These are phyloP conservation scores for Globisporangium lucens DNA, from an alignment of 352 stramenopile genomes.

Conservation along the genomic window DNA sequence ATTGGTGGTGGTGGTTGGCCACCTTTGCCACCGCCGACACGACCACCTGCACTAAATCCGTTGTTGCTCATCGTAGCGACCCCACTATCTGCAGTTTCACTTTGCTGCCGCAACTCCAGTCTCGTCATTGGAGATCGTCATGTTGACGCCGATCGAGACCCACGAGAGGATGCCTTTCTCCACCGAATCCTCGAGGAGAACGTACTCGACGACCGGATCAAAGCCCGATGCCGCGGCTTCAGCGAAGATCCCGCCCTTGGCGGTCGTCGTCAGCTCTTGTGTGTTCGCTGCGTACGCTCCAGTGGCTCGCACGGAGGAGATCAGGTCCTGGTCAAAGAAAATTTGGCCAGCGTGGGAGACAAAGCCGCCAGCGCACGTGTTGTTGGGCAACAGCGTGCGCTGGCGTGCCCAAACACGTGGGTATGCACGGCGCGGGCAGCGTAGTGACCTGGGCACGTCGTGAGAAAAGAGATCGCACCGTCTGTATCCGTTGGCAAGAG, in stretches of 20 bases:
- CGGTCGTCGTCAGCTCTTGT: constrained; percentile 12
- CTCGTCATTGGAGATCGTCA: too few relatives aligned
- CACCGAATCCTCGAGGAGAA: too few relatives aligned
- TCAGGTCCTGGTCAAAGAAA: constrained; percentile 12
- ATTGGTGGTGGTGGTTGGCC: not conserved
- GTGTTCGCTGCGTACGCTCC: constrained; percentile 6
- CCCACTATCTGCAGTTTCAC: not conserved
- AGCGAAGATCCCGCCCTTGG: constrained; percentile 10
- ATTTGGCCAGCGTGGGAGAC: constrained; percentile 11
- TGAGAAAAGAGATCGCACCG: constrained; percentile 7
- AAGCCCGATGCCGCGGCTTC: too few relatives aligned
- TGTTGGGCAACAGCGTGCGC: constrained; percentile 1
- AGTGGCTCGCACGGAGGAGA: not conserved
- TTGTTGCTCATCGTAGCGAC: not conserved
- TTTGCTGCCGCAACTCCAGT: too few relatives aligned
- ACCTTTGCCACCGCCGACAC: not conserved
- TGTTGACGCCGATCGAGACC: too few relatives aligned
- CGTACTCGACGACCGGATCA: too few relatives aligned
- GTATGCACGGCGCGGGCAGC: constrained; percentile 9
- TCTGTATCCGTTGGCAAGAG: constrained; percentile 1
- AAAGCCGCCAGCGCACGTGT: constrained; percentile 14
- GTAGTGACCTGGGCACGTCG: constrained; percentile 20
- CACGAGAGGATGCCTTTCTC: too few relatives aligned
- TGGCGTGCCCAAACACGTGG: constrained; percentile 13
- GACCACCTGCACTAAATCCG: not conserved